Percentiles rank a stretch among this genome's conserved stretches.
Evolutionary conservation across 1,284 basidiomycete species (phyloP).

Genomic region (Marasmius oreades): DNA sequence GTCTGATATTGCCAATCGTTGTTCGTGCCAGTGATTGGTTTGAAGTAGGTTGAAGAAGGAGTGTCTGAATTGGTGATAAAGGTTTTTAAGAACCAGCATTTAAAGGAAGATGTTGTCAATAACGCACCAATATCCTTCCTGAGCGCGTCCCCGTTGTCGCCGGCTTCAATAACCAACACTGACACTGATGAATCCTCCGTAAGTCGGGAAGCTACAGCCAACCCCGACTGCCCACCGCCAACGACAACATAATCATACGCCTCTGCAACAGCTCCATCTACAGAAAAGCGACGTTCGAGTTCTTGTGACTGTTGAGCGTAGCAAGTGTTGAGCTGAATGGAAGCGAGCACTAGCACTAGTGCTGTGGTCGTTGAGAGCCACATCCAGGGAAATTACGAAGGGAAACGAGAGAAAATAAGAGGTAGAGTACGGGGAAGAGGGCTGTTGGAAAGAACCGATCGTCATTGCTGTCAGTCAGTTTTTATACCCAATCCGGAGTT

Average conservation of each 20-base stretch:
- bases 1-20: constrained; percentile 69
- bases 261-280: background rate
- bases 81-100: background rate
- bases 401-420: background rate
- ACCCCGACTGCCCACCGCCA: constrained; percentile 42
- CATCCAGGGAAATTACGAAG: background rate
- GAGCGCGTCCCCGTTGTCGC: constrained; percentile 53
- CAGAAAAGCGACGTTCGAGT: background rate
- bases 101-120: background rate
- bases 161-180: constrained; percentile 73
- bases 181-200: constrained; percentile 65
- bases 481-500: background rate
- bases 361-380: background rate
- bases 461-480: background rate
- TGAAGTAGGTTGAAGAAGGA: constrained; percentile 41
- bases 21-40: constrained; percentile 41
- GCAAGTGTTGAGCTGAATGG: background rate
- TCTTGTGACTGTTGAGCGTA: background rate
- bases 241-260: background rate
- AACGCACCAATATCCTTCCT: constrained; percentile 32
- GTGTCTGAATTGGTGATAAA: constrained; percentile 20
- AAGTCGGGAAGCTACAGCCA: constrained; percentile 70
- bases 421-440: background rate
- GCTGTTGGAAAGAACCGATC: background rate
- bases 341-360: background rate